These are phyloP conservation scores for Entomortierella chlamydospora DNA, from an alignment of 192 early-diverging fungal genomes.

Conservation along the genomic window DNA sequence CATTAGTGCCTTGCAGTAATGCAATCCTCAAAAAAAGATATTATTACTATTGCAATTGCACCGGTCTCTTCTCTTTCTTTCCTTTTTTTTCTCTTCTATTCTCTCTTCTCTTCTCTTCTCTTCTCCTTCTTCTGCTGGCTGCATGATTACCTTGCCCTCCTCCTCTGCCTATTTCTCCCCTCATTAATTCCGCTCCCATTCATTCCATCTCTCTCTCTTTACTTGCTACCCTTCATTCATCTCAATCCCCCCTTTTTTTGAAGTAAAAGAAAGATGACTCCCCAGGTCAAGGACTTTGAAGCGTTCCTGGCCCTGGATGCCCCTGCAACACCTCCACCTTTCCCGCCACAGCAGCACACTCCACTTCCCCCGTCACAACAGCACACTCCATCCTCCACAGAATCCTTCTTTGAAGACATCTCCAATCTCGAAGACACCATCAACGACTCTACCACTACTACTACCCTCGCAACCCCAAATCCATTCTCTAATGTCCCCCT, in stretches of 20 bases:
- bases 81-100: background rate
- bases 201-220: slow-evolving; percentile 1
- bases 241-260: background rate
- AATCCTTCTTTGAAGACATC: slow-evolving; percentile 14
- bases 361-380: background rate
- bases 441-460: background rate
- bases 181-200: background rate
- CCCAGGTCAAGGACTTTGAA: slow-evolving; percentile 6
- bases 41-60: background rate
- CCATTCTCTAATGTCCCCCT: background rate
- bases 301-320: slow-evolving; percentile 11
- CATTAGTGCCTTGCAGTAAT: too few species aligned
- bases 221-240: slow-evolving; percentile 2
- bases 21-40: too few species aligned
- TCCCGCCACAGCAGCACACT: background rate
- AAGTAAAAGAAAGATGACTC: background rate
- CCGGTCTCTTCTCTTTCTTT: background rate
- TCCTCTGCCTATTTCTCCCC: background rate
- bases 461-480: background rate
- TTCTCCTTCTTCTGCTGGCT: too few species aligned
- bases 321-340: background rate
- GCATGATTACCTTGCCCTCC: too few species aligned
- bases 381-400: background rate
- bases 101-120: too few species aligned
- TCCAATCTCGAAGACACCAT: background rate